These are phyloP conservation scores for Actinomortierella ambigua DNA, from an alignment of 371 early-diverging fungal genomes.

Conservation along the genomic window DNA sequence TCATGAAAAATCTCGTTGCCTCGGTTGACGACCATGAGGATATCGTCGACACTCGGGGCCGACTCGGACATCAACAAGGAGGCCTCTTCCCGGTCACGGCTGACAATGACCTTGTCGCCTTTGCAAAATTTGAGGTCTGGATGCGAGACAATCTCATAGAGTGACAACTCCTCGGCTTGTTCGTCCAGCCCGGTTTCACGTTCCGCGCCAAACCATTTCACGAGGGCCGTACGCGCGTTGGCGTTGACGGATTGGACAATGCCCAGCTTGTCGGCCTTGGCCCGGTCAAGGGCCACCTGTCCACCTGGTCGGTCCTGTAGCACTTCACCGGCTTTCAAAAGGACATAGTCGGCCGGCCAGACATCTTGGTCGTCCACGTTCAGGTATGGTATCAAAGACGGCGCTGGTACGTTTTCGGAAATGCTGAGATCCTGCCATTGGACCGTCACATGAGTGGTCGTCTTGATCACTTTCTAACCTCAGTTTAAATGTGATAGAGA, in stretches of 20 bases:
- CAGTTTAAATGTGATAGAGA: not conserved
- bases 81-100: slow-evolving; percentile 38
- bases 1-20: slow-evolving; percentile 38
- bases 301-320: slow-evolving; percentile 38
- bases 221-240: slow-evolving; percentile 44
- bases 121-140: slow-evolving; percentile 44
- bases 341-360: slow-evolving; percentile 52
- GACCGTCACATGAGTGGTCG: slow-evolving; percentile 47
- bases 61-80: slow-evolving; percentile 23
- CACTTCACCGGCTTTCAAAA: slow-evolving; percentile 42
- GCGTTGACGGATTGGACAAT: slow-evolving; percentile 48
- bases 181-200: slow-evolving; percentile 40
- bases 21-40: slow-evolving; percentile 27
- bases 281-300: slow-evolving; percentile 25
- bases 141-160: slow-evolving; percentile 46
- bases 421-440: slow-evolving; percentile 56
- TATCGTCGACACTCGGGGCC: slow-evolving; percentile 40
- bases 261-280: slow-evolving; percentile 47
- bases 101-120: slow-evolving; percentile 42
- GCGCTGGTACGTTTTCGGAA: slow-evolving; percentile 30
- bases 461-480: slow-evolving; percentile 41
- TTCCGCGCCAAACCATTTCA: slow-evolving; percentile 52
- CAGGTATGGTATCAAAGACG: slow-evolving; percentile 47
- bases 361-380: slow-evolving; percentile 56
- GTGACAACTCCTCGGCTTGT: slow-evolving; percentile 29